Percentiles rank a stretch among this genome's conserved stretches.
phyloP scores from a whole-genome alignment of 768 basidiomycete genomes.

The Tylopilus felleus region DNA sequence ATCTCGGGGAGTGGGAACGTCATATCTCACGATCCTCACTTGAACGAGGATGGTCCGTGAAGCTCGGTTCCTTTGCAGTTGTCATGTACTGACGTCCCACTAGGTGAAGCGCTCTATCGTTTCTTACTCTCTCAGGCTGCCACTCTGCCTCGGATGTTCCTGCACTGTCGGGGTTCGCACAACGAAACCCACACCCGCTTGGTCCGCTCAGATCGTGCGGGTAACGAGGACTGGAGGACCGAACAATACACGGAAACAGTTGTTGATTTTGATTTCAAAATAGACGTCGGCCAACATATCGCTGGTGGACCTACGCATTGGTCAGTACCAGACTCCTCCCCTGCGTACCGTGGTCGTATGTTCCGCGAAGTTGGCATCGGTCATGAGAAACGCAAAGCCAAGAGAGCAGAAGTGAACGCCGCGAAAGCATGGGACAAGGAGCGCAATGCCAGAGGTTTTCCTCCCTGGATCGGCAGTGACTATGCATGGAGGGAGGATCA shows the following conservation, averaged over 20 bases:
- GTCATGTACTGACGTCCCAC: constrained; percentile 4
- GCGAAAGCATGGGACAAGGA: constrained; percentile 45
- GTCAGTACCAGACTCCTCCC: constrained; percentile 59
- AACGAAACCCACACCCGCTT: constrained; percentile 48
- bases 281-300: constrained; percentile 48
- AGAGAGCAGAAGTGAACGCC: constrained; percentile 39
- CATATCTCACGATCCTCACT: constrained; percentile 66
- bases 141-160: constrained; percentile 40
- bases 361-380: constrained; percentile 49
- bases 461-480: constrained; percentile 43
- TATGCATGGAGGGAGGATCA: constrained; percentile 35
- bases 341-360: constrained; percentile 64
- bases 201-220: constrained; percentile 37
- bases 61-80: background rate
- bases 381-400: constrained; percentile 38
- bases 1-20: constrained; percentile 45
- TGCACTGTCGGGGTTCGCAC: constrained; percentile 56
- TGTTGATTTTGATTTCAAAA: constrained; percentile 66
- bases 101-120: constrained; percentile 70
- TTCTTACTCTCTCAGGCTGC: constrained; percentile 61
- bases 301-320: constrained; percentile 47
- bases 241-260: constrained; percentile 60
- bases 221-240: constrained; percentile 32
- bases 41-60: constrained; percentile 58
- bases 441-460: constrained; percentile 46